Conservation (phyloP, 2,329 filamentous ascomycete genomes). For the Verticillium klebahnii region DNA sequence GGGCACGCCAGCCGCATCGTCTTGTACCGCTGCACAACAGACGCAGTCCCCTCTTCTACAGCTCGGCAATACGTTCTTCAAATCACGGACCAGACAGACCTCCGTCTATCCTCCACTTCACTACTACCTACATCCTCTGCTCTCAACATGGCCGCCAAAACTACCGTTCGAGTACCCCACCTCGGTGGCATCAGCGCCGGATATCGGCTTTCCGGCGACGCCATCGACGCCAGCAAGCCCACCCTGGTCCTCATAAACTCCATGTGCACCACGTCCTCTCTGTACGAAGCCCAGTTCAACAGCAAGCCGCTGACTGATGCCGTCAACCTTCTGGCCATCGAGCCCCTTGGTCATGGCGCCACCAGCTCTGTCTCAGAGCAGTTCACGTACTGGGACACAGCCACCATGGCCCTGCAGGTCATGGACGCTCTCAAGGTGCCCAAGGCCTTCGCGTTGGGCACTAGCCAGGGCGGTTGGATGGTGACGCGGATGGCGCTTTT, state of each 20-base stretch:
- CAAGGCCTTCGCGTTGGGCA: slow-evolving; percentile 46
- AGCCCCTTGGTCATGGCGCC: slow-evolving; percentile 47
- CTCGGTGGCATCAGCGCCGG: slow-evolving; percentile 42
- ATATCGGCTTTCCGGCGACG: slow-evolving; percentile 35
- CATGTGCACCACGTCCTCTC: slow-evolving; percentile 42
- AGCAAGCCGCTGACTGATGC: slow-evolving; percentile 31
- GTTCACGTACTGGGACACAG: slow-evolving; percentile 53
- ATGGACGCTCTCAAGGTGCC: slow-evolving; percentile 43
- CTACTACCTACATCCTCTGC: too few species aligned
- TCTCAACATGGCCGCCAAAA: slow-evolving; percentile 28
- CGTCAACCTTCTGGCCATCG: slow-evolving; percentile 46
- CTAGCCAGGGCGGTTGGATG: slow-evolving; percentile 49
- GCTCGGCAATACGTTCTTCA: neutral
- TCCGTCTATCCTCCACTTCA: neutral
- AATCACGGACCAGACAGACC: neutral
- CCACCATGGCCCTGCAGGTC: slow-evolving; percentile 50
- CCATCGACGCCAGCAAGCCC: slow-evolving; percentile 44
- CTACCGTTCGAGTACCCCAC: slow-evolving; percentile 41
- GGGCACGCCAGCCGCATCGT: neutral
- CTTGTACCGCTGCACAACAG: neutral
- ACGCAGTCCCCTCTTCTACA: neutral
- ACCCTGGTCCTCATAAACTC: slow-evolving; percentile 48
- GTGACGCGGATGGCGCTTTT: slow-evolving; percentile 45
- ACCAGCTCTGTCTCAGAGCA: slow-evolving; percentile 38
- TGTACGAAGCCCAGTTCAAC: slow-evolving; percentile 39